phyloP scores from a whole-genome alignment of 208 protist species.

The Phytomonas sp. region DNA sequence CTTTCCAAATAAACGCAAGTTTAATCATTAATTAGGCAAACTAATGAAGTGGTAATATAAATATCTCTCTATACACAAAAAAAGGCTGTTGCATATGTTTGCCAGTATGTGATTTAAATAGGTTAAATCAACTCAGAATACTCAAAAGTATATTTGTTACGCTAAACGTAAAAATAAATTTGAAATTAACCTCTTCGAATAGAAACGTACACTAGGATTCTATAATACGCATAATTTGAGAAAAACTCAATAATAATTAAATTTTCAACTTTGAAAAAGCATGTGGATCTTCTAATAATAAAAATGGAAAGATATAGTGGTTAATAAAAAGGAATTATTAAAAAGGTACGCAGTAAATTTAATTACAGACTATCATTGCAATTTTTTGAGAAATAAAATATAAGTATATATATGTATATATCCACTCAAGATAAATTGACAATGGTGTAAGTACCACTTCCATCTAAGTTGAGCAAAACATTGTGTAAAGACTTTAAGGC shows the following conservation, averaged over 20 bases:
- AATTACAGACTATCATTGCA: neutral
- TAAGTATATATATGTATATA: neutral
- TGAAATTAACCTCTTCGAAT: neutral
- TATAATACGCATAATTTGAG: neutral
- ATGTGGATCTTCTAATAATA: neutral
- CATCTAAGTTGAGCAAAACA: constrained; percentile 49
- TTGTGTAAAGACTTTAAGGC: constrained; percentile 55
- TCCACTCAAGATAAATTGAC: constrained; percentile 3
- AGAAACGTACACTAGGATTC: neutral
- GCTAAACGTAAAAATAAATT: neutral
- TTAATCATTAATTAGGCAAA: neutral
- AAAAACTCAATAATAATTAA: neutral
- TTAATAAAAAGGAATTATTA: constrained; percentile 1
- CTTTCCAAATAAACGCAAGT: neutral
- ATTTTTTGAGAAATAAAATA: neutral
- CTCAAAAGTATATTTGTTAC: neutral
- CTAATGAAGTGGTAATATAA: neutral
- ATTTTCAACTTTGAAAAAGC: constrained; percentile 1
- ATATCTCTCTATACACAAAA: neutral
- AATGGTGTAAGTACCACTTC: constrained; percentile 43
- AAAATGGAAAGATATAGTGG: neutral
- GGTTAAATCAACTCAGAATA: neutral
- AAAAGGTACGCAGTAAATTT: neutral
- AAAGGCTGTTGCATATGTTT: neutral
- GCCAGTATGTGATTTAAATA: neutral